phyloP scores from a whole-genome alignment of 2,329 filamentous ascomycete species.

The Monilinia fructigena region DNA sequence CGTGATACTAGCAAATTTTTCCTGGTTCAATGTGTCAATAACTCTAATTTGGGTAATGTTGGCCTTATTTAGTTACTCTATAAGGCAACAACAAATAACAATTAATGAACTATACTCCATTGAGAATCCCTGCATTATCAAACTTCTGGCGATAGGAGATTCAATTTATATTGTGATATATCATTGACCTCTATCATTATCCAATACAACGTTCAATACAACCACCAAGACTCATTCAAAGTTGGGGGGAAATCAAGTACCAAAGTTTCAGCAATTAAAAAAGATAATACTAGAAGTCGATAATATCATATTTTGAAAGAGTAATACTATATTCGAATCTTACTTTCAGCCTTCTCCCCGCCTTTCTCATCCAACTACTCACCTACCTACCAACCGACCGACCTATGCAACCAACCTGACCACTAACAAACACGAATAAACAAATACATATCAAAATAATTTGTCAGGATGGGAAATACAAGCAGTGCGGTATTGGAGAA shows the following conservation, averaged over 20 bases:
- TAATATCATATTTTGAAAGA: not conserved
- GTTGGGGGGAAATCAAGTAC: not conserved
- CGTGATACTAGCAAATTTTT: constrained; percentile 24
- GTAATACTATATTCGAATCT: not conserved
- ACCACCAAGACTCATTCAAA: not conserved
- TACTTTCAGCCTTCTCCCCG: constrained; percentile 12
- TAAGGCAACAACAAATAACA: constrained; percentile 18
- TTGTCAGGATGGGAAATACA: constrained; percentile 61
- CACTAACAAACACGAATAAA: constrained; percentile 19
- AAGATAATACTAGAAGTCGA: not conserved
- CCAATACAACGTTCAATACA: not conserved
- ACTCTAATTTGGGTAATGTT: constrained; percentile 21
- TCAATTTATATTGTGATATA: not conserved
- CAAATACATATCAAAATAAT: constrained; percentile 24
- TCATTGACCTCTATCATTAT: not conserved
- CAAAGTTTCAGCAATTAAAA: not conserved
- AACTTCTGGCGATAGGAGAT: constrained; percentile 20
- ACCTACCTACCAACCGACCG: too few relatives aligned
- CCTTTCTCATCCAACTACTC: not conserved
- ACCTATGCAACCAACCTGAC: constrained; percentile 22
- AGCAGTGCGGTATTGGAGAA: constrained; percentile 81
- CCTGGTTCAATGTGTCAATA: constrained; percentile 23
- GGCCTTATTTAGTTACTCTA: constrained; percentile 1
- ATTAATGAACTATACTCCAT: constrained; percentile 8
- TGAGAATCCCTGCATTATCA: constrained; percentile 17